Evolutionary conservation across 257 asterid genomes (phyloP).

Genomic region (Perilla frutescens): DNA sequence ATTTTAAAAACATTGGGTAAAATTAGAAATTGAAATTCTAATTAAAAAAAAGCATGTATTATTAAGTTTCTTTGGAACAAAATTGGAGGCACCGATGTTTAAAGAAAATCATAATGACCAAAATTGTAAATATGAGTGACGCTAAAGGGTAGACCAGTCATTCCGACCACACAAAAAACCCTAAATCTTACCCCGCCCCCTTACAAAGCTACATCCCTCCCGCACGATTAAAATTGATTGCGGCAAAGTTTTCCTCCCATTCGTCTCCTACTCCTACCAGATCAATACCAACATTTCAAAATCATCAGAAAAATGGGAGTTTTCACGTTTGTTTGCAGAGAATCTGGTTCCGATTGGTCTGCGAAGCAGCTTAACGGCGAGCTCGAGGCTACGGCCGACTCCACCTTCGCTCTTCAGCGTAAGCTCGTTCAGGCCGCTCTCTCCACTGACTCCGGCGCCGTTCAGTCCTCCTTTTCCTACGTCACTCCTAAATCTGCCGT

Average conservation of each 20-base stretch:
- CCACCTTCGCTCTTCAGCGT: slow-evolving; percentile 69
- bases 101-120: too few relatives aligned
- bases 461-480: slow-evolving; percentile 77
- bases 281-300: background rate
- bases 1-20: too few relatives aligned
- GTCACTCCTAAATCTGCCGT: slow-evolving; percentile 76
- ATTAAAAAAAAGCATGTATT: too few relatives aligned
- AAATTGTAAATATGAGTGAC: slow-evolving; percentile 14
- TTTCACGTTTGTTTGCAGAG: slow-evolving; percentile 58
- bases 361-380: slow-evolving; percentile 71
- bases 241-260: background rate
- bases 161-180: slow-evolving; percentile 27
- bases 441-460: slow-evolving; percentile 73
- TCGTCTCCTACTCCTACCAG: background rate
- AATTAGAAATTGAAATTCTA: too few relatives aligned
- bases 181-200: slow-evolving; percentile 24
- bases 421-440: slow-evolving; percentile 80
- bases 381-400: slow-evolving; percentile 53
- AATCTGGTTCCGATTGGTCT: slow-evolving; percentile 56
- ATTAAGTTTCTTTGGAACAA: too few relatives aligned
- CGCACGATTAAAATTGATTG: background rate
- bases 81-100: too few relatives aligned
- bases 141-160: slow-evolving; percentile 34
- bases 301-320: slow-evolving; percentile 49
- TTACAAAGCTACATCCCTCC: background rate